Percentiles rank a stretch among this genome's conserved stretches.
These are phyloP conservation scores for Deuterostichococcus epilithicus DNA, from an alignment of 139 green algal genomes.

Conservation along the genomic window DNA sequence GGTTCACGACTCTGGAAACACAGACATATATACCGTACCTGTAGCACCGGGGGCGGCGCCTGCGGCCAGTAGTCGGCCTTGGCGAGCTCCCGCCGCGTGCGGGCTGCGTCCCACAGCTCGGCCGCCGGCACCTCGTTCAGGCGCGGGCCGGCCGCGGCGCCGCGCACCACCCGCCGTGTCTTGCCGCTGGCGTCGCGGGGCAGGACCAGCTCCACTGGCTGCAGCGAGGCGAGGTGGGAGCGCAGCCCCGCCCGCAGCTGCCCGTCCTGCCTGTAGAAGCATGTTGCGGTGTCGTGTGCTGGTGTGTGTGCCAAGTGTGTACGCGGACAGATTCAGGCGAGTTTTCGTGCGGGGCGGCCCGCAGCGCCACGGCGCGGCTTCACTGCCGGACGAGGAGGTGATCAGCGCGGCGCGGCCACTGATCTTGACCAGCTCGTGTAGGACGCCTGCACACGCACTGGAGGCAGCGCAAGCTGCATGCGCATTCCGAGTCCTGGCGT, in stretches of 20 bases:
- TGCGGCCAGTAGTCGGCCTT: slow-evolving; percentile 22
- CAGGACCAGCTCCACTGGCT: slow-evolving; percentile 82
- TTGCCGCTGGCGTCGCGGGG: slow-evolving; percentile 10
- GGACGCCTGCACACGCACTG: no score
- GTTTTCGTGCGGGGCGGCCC: no score
- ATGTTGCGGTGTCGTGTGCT: neutral
- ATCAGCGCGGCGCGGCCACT: no score
- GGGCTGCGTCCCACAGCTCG: slow-evolving; percentile 24
- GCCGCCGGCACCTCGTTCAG: slow-evolving; percentile 35
- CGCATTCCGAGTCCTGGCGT: no score
- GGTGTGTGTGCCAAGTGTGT: neutral
- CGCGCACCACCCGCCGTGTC: slow-evolving; percentile 13
- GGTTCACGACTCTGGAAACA: no score
- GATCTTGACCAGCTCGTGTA: no score
- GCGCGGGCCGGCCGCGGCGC: slow-evolving; percentile 20
- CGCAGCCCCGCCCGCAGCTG: slow-evolving; percentile 65
- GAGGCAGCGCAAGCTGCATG: no score
- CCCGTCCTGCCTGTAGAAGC: slow-evolving; percentile 52
- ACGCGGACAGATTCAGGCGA: neutral
- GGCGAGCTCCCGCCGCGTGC: slow-evolving; percentile 9
- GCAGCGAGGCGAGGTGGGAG: slow-evolving; percentile 63
- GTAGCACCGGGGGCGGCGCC: neutral
- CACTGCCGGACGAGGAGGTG: no score
- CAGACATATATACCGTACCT: no score
- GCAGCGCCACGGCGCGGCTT: no score